Base-by-base conservation (phyloP, 2,329 filamentous ascomycete species). In the Teratosphaeria zuluensis region DNA sequence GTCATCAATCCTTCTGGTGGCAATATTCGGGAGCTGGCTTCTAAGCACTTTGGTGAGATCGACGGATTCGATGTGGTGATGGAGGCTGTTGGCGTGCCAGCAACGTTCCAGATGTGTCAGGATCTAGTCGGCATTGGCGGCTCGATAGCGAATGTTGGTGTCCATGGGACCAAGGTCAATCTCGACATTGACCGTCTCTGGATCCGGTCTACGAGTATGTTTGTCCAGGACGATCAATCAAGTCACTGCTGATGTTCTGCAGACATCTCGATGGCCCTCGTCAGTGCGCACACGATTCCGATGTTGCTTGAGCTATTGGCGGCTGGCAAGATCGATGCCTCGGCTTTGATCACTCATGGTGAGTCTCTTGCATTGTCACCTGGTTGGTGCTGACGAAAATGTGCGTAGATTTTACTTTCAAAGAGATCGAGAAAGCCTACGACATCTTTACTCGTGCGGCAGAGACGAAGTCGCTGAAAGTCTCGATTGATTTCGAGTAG, bases 31-130 rank as follows among this genome's bases (percentile, higher is more conserved):
- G 70, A 75, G 9, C 62, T 65, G 2, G 71, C 82, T 1, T 73
- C 73, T 63, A 68, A 68, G 0, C 61, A 81, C 56, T 82, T 80
- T 0, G 60, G 62, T 31, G 76, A 76, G n/a, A 77, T 76, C 1
- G 73, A 77, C 56, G 81, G 81, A 0, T 83, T 79, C 62, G 81
- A 85, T 59, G 73, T 79, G 0, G 81, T 84, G 0, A 81, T 84
- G 55, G 82, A 84, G 66, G 81, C 80, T 0, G 82, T 84, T 1
- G 81, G 81, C 1, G 72, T 81, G 8, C 79, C 80, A 0, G 73
- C 73, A 0, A 83, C 62, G 19, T 83, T 84, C 64, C 73, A 78
- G 16, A 69, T 83, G 51, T 80, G 77, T 56, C 81, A 84, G 67
- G 71, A 77, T 7, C 65, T 85, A 28, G 75, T 84, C 9, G 81